Conservation (phyloP, 73 alveolate species). For the Durusdinium trenchii region DNA sequence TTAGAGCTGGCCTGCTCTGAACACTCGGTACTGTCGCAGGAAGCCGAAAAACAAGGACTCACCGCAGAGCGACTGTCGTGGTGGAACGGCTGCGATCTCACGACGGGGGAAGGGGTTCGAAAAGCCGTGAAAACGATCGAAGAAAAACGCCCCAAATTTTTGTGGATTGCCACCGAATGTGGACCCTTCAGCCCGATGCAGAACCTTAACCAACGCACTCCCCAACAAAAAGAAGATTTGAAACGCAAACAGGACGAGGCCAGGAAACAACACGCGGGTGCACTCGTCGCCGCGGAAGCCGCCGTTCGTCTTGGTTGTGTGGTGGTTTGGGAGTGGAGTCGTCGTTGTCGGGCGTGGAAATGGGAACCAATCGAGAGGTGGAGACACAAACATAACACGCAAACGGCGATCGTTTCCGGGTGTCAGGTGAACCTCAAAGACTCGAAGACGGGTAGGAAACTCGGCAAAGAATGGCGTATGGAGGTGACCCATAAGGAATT, state of each 20-base stretch:
- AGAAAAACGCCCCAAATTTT: background rate
- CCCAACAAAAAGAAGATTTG: background rate
- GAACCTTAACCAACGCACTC: constrained; percentile 1
- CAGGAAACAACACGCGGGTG: background rate
- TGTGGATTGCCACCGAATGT: constrained; percentile 30
- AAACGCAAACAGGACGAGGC: background rate
- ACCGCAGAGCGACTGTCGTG: background rate
- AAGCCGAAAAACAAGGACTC: background rate
- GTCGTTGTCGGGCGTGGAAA: constrained; percentile 37
- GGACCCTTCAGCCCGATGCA: constrained; percentile 31
- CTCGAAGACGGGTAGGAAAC: background rate
- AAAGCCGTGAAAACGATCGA: background rate
- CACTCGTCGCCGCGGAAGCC: background rate
- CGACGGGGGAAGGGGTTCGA: background rate
- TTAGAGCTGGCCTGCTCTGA: constrained; percentile 5
- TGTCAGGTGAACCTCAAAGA: background rate
- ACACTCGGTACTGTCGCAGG: background rate
- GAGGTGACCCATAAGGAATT: background rate
- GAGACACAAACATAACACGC: background rate
- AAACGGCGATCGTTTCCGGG: background rate
- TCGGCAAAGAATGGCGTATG: background rate
- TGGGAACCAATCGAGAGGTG: background rate
- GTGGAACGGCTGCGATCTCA: constrained; percentile 4
- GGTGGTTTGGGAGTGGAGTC: constrained; percentile 37
- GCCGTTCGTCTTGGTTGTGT: background rate